Evolutionary conservation across 306 rosid species (phyloP).

Genomic region (Pachyrhizus erosus): DNA sequence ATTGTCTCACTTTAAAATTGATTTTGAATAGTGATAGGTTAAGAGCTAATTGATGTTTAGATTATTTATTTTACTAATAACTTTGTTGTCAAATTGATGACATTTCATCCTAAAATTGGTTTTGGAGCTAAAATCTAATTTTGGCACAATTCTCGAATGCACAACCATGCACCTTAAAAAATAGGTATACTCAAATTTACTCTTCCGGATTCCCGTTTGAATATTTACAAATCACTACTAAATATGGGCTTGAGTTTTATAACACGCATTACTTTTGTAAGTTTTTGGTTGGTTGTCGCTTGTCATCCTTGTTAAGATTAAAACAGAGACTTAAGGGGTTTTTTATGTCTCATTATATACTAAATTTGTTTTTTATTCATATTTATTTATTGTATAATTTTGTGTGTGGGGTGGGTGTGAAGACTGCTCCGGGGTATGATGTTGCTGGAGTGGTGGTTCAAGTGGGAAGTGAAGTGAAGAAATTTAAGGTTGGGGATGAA

Average conservation of each 20-base stretch:
- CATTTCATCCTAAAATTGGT: background rate
- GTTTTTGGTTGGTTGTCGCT: background rate
- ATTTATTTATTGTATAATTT: background rate
- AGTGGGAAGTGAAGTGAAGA: conserved; percentile 65
- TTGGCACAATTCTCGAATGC: background rate
- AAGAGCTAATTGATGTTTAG: background rate
- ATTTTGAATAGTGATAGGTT: background rate
- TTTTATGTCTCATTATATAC: background rate
- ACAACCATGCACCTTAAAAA: background rate
- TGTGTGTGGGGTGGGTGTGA: background rate
- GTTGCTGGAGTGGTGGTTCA: conserved; percentile 75
- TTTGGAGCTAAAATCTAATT: background rate
- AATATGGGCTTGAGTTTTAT: background rate
- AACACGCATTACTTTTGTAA: background rate
- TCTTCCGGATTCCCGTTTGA: too few relatives aligned
- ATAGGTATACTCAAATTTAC: background rate
- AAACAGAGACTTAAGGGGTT: background rate
- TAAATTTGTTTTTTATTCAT: background rate
- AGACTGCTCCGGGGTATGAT: conserved; percentile 64
- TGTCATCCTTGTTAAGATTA: background rate
- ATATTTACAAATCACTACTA: background rate
- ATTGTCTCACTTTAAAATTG: background rate
- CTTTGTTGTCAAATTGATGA: background rate
- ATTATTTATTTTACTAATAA: background rate
- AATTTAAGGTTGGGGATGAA: conserved; percentile 73